These are phyloP conservation scores for Verticillium nubilum DNA, from an alignment of 2,329 filamentous ascomycete species.

Conservation along the genomic window DNA sequence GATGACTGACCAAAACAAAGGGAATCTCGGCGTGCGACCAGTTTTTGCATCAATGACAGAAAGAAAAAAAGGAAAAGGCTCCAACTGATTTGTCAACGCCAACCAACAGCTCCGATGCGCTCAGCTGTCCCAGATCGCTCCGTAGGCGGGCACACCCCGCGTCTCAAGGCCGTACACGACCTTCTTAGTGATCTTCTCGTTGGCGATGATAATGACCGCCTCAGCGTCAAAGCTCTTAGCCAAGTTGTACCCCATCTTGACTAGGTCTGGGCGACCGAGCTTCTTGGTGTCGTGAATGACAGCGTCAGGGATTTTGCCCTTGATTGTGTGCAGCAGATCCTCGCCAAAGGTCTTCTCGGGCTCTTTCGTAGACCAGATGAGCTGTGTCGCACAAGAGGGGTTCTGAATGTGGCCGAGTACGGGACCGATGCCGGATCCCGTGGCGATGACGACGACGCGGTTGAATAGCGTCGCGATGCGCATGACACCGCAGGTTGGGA, in stretches of 20 bases:
- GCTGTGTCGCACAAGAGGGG: conserved; percentile 43
- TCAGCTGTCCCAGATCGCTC: conserved; percentile 64
- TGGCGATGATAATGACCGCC: conserved; percentile 69
- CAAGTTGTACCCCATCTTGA: conserved; percentile 45
- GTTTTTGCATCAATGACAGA: background rate
- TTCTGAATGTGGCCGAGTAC: conserved; percentile 49
- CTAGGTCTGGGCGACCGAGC: conserved; percentile 54
- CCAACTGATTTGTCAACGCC: background rate
- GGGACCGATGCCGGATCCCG: conserved; percentile 69
- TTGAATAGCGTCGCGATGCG: conserved; percentile 62
- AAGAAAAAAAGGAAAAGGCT: background rate
- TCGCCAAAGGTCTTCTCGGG: conserved; percentile 59
- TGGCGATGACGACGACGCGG: conserved; percentile 61
- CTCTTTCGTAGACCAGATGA: conserved; percentile 63
- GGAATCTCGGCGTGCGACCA: background rate
- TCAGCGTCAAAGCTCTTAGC: conserved; percentile 52
- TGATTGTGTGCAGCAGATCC: conserved; percentile 50
- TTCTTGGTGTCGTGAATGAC: conserved; percentile 62
- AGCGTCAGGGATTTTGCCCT: conserved; percentile 52
- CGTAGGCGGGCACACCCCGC: conserved; percentile 61
- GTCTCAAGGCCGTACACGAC: conserved; percentile 65
- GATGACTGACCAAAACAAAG: background rate
- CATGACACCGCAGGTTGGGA: conserved; percentile 62
- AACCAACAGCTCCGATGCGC: background rate
- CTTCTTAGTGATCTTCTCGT: conserved; percentile 60